These are phyloP conservation scores for Sclerotinia sclerotiorum DNA, from an alignment of 2,329 filamentous ascomycete genomes.

Conservation along the genomic window DNA sequence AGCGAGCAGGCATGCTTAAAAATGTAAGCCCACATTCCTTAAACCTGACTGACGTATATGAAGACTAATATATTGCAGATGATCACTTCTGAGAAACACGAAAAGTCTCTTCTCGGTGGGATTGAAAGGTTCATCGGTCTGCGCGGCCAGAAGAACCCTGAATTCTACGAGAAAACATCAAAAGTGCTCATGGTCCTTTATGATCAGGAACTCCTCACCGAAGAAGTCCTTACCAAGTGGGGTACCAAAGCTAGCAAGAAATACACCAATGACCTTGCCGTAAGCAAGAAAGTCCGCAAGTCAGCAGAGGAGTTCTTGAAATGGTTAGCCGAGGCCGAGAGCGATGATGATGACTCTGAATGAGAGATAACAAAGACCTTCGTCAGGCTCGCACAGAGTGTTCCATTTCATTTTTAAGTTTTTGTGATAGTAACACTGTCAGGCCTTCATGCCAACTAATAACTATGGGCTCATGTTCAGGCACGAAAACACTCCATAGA, in stretches of 20 bases:
- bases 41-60: not conserved
- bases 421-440: not conserved
- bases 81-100: slow-evolving; percentile 86
- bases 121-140: slow-evolving; percentile 84
- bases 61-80: slow-evolving; percentile 49
- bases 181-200: slow-evolving; percentile 90
- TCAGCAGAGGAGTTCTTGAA: slow-evolving; percentile 89
- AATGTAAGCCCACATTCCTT: slow-evolving; percentile 57
- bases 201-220: slow-evolving; percentile 81
- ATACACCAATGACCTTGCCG: slow-evolving; percentile 78
- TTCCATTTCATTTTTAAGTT: not conserved
- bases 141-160: slow-evolving; percentile 72
- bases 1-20: slow-evolving; percentile 83
- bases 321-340: slow-evolving; percentile 87
- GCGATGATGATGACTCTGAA: slow-evolving; percentile 64
- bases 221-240: slow-evolving; percentile 89
- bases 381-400: not conserved
- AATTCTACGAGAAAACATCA: slow-evolving; percentile 74
- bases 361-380: slow-evolving; percentile 41
- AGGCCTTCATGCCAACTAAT: not conserved
- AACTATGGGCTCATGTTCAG: not conserved
- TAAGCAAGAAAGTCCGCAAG: slow-evolving; percentile 94
- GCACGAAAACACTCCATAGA: not conserved
- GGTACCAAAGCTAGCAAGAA: slow-evolving; percentile 96
- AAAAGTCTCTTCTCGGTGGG: slow-evolving; percentile 93